A percentile compares a stretch with the other conserved stretches of the same genome.
Conservation (phyloP, 2,329 filamentous ascomycete species). For the Hortaea werneckii region DNA sequence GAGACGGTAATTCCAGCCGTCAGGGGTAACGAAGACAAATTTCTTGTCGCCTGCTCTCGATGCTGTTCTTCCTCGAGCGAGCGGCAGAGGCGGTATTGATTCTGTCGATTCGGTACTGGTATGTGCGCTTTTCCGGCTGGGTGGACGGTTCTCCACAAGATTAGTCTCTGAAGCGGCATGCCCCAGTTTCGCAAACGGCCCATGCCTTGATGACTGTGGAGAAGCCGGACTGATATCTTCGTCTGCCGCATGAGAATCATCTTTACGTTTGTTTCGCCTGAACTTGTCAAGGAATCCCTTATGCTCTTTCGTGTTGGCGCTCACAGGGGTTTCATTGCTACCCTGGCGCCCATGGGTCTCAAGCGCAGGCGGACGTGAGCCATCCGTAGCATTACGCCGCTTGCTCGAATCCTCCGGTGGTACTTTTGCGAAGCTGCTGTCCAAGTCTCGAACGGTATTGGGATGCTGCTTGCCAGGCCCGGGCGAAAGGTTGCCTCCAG, state of each 20-base stretch:
- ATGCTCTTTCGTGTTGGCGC: constrained; percentile 66
- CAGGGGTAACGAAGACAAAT: constrained; percentile 74
- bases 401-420: constrained; percentile 13
- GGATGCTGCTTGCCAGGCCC: constrained; percentile 8
- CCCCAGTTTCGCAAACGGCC: constrained; percentile 1
- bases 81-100: constrained; percentile 7
- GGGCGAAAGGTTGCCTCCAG: constrained; percentile 8
- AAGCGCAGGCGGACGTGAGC: constrained; percentile 51
- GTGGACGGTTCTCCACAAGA: constrained; percentile 44
- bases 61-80: constrained; percentile 35
- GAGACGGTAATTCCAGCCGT: constrained; percentile 88
- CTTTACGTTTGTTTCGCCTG: constrained; percentile 55
- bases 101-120: constrained; percentile 35
- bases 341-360: constrained; percentile 53
- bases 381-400: constrained; percentile 50
- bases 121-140: constrained; percentile 50
- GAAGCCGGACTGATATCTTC: constrained; percentile 47
- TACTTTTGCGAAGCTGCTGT: constrained; percentile 10
- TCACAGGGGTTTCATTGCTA: constrained; percentile 56
- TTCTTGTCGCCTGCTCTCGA: constrained; percentile 45
- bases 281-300: constrained; percentile 63
- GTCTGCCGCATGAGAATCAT: constrained; percentile 66
- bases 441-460: constrained; percentile 13
- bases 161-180: constrained; percentile 44
- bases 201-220: constrained; percentile 3